Base-by-base conservation (phyloP, 1,284 basidiomycete species). In the Schizophyllum commune region DNA sequence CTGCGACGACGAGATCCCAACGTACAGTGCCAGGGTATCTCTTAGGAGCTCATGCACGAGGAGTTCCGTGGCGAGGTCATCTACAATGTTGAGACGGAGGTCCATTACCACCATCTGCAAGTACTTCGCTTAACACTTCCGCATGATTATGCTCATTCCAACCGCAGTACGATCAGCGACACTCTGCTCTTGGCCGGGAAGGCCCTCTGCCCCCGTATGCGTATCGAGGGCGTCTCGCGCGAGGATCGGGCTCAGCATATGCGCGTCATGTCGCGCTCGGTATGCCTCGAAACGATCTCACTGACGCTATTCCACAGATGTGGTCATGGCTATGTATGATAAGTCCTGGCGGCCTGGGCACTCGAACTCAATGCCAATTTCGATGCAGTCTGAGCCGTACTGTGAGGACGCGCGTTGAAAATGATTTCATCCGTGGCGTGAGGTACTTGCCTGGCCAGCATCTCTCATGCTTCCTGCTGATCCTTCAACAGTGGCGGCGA, bases 371-470 rank as follows among this genome's bases (percentile, higher is more conserved):
- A n/a, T n/a, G n/a, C n/a, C n/a, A n/a, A n/a, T n/a, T n/a, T n/a
- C n/a, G n/a, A n/a, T 88, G 93, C 67, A 89, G 91, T 7, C 75
- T 95, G 59, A 76, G 76, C n/a, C 89, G 90, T 64, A 80, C 75
- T 3, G 74, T 74, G 63, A 72, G 81, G 34, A 86, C 84, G 0
- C 77, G 77, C 0, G 89, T 94, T 21, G 93, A 93, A 3, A 84
- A 93, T 72, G 86, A 86, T 4, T 79, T 83, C 4, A 77, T 93
- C 2, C 77, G 90, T 6, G 93, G 92, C 57, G 83, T 94, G 1
- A 39, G 34, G 34, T 39, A 39, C 13, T 6, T 39, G 6, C 6
- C 13, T 13, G 34, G 13, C 34, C 13, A 13, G 7, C 34, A 39
- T 13, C 13, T 6, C 7, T 13, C 7, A 6, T 6, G 6, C 6